Percentiles rank a stretch among this genome's conserved stretches.
Conservation (phyloP, 2,329 filamentous ascomycete species). For the Beauveria varroae region DNA sequence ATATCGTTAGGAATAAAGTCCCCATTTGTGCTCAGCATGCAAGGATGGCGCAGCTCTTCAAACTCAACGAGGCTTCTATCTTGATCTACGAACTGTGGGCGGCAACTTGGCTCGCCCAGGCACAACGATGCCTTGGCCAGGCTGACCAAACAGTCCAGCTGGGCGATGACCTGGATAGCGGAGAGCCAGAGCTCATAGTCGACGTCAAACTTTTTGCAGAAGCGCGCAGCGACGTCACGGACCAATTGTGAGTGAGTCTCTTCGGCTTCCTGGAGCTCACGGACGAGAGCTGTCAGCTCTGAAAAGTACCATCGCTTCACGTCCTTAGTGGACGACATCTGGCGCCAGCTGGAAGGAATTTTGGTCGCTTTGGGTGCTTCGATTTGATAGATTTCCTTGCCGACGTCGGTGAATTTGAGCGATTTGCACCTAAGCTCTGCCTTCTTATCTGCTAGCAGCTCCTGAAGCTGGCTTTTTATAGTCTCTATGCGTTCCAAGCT, state of each 20-base stretch:
- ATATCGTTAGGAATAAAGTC: constrained; percentile 98
- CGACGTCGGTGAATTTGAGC: constrained; percentile 73
- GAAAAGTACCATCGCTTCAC: constrained; percentile 93
- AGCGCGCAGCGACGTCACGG: constrained; percentile 74
- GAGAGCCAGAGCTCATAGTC: constrained; percentile 80
- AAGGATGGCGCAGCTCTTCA: constrained; percentile 85
- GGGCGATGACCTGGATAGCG: constrained; percentile 82
- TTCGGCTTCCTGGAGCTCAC: constrained; percentile 85
- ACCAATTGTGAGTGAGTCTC: constrained; percentile 89
- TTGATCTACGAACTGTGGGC: constrained; percentile 78
- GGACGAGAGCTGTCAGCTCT: constrained; percentile 73
- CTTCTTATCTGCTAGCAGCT: constrained; percentile 63
- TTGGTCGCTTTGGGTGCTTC: constrained; percentile 82
- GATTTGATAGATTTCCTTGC: constrained; percentile 95
- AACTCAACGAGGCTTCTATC: constrained; percentile 88
- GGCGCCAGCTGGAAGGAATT: constrained; percentile 82
- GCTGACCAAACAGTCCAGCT: constrained; percentile 91
- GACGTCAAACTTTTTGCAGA: constrained; percentile 82
- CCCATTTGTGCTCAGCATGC: constrained; percentile 79
- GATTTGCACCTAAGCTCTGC: constrained; percentile 65
- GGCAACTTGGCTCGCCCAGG: constrained; percentile 79
- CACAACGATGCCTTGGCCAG: constrained; percentile 80
- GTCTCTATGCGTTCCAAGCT: constrained; percentile 71
- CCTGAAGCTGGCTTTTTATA: constrained; percentile 65
- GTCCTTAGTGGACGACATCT: constrained; percentile 88